Base-by-base conservation (phyloP, 352 stramenopile species). In the Phytophthora kernoviae region DNA sequence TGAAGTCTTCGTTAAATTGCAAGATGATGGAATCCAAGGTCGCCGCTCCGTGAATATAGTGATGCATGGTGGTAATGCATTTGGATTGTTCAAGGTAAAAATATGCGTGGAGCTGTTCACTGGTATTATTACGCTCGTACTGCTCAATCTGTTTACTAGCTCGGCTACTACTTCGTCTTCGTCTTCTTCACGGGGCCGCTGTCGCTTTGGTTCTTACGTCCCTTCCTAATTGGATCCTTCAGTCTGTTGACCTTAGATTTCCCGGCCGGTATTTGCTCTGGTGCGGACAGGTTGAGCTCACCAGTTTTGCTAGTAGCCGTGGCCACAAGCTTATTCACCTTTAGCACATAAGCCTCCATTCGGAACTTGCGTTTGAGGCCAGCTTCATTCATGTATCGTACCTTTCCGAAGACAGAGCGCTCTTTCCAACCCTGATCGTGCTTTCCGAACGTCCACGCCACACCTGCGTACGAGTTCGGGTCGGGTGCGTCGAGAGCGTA, bases 331-430 rank as follows among this genome's bases (percentile, higher is more conserved):
- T 57, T 62, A 17, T 74, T 58, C 22, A 84, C 77, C 58, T 90
- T 90, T 20, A 62, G 50, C 30, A 96, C 64, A 61, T 96, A 96
- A 10, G 70, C 82, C 15, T 89, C 84, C 65, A 99, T 97, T 66
- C 97, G 88, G 69, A 99, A 99, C 77, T 99, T 99, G 37, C 97
- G 89, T 71, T 98, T 98, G 65, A 98, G 98, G 36, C 97, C 97
- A 21, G 87, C 79, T 72, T 99, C 98, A 73, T 99, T 99, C 97
- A 99, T 99, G 73, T 94, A 99, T 46, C 97, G 86, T 58, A 99
- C 98, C 74, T 99, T 99, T 43, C 98, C 97, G 82, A 99, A 99
- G 40, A 99, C 88, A 4, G 83, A 68, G 4, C 96, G 84, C 71
- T 99, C 96, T 52, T 89, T 98, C 96, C 88, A 98, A 33, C 96